Percentiles rank a stretch among this genome's conserved stretches.
Evolutionary conservation across 2,329 filamentous ascomycete genomes (phyloP).

Genomic region (Fusarium begoniae): DNA sequence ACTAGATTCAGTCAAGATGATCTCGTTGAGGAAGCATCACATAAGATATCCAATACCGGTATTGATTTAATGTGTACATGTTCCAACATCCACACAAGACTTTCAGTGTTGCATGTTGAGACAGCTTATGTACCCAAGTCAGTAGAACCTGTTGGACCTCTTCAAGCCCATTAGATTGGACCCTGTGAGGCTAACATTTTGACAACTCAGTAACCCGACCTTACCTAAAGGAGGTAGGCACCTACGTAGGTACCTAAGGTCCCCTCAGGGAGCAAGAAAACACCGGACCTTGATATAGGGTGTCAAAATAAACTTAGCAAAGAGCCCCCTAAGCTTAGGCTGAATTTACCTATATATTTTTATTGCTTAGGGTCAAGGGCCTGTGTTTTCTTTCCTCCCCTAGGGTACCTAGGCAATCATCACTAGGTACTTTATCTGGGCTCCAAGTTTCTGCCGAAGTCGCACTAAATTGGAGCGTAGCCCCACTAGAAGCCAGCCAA

Average conservation of each 20-base stretch:
- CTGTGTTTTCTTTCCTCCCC: no score
- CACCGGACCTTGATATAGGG: no score
- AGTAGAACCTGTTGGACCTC: not conserved
- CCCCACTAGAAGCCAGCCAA: constrained; percentile 32
- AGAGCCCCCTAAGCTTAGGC: no score
- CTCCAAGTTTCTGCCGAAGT: constrained; percentile 8
- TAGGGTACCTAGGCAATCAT: not conserved
- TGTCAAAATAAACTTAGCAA: no score
- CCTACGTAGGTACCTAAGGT: not conserved
- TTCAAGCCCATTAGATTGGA: constrained; percentile 4
- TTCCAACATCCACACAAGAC: not conserved
- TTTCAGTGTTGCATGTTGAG: not conserved
- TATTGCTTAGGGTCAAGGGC: no score
- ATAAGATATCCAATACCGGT: not conserved
- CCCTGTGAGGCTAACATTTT: constrained; percentile 32
- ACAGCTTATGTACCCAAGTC: not conserved
- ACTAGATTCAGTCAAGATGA: not conserved
- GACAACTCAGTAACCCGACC: not conserved
- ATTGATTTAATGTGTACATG: no score
- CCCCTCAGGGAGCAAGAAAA: no score
- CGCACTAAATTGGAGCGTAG: constrained; percentile 29
- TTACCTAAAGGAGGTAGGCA: not conserved
- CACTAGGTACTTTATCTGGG: not conserved
- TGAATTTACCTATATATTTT: no score
- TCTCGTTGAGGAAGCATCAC: not conserved